Base-by-base conservation (phyloP, 805 yeast genomes). In the Ogataea salicorniae region DNA sequence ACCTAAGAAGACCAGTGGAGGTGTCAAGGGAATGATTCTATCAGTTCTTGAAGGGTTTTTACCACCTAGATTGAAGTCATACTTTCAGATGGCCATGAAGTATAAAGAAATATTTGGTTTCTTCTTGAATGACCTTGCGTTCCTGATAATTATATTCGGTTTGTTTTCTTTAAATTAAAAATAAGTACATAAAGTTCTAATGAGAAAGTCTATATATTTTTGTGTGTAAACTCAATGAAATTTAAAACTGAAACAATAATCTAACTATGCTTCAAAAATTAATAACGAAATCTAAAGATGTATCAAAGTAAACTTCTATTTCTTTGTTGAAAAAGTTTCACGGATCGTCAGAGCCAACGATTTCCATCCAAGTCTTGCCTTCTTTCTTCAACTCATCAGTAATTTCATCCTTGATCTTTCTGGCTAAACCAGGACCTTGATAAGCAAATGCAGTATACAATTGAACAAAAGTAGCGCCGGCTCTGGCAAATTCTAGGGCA, bases 381-480 rank as follows among this genome's bases (percentile, higher is more conserved):
- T 84, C 91, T 56, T 76, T 80, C 45, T 70, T 69, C 60, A 92
- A 73, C 63, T 84, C 83, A 8, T 63, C 63, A 16, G 77, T 72
- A 42, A 84, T 69, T 57, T 81, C 87, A 50, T 76, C 76, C 51
- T 81, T 80, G 51, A 85, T 72, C 57, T 75, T 73, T 45, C 77
- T 70, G 9, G 84, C 86, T 45, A 87, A 71, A 2, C 95, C 96
- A 0, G 97, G 97, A 1, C 98, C 98, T 61, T 81, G 81, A 72
- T 88, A 92, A 0, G 95, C 97, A 65, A 87, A 87, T 1, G 95
- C 81, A 3, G 98, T 91, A 70, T 90, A 89, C 46, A 90, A 65
- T 67, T 92, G 87, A 42, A 92, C 81, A 63, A 83, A 87, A n/a
- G 85, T 76, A 14, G 98, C 98, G 48, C 98, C 98, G 1, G 97